A percentile compares a stretch with the other conserved stretches of the same genome.
Conservation (phyloP, 2,329 filamentous ascomycete genomes). For the Pseudogymnoascus verrucosus region DNA sequence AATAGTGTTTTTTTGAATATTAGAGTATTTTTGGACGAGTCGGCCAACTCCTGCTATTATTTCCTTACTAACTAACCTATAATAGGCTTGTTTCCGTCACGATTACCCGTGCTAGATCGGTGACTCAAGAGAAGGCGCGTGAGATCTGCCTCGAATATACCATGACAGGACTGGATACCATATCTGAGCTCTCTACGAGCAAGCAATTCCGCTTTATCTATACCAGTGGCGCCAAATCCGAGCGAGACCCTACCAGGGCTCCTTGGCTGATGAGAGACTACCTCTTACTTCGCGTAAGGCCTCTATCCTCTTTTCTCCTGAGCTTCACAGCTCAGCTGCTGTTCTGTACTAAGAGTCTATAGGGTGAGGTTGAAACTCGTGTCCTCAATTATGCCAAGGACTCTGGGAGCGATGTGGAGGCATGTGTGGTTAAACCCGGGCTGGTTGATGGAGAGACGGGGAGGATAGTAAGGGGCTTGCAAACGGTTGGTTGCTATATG, state of each 20-base stretch:
- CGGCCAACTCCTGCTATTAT: neutral
- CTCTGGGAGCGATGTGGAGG: slow-evolving; percentile 30
- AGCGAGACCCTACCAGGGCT: slow-evolving; percentile 38
- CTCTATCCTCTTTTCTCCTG: slow-evolving; percentile 16
- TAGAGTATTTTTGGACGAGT: slow-evolving; percentile 22
- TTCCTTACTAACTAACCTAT: slow-evolving; percentile 9
- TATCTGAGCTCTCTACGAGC: neutral
- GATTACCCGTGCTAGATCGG: neutral
- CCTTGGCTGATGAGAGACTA: slow-evolving; percentile 34
- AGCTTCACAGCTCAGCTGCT: neutral
- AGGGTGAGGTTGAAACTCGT: slow-evolving; percentile 38
- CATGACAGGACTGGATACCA: neutral
- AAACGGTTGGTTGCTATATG: slow-evolving; percentile 14
- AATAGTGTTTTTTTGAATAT: slow-evolving; percentile 26
- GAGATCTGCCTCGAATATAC: neutral
- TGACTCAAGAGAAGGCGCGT: neutral
- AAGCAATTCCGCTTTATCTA: slow-evolving; percentile 39
- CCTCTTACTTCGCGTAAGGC: slow-evolving; percentile 29
- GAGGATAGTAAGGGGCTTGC: slow-evolving; percentile 17
- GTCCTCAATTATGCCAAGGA: slow-evolving; percentile 35
- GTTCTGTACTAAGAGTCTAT: slow-evolving; percentile 1
- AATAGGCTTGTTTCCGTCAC: neutral
- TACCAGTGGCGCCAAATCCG: slow-evolving; percentile 36
- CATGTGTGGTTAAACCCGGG: slow-evolving; percentile 33
- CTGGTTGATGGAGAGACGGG: slow-evolving; percentile 28